Conservation (phyloP, 768 basidiomycete species). For the Termitomyces sp. region DNA sequence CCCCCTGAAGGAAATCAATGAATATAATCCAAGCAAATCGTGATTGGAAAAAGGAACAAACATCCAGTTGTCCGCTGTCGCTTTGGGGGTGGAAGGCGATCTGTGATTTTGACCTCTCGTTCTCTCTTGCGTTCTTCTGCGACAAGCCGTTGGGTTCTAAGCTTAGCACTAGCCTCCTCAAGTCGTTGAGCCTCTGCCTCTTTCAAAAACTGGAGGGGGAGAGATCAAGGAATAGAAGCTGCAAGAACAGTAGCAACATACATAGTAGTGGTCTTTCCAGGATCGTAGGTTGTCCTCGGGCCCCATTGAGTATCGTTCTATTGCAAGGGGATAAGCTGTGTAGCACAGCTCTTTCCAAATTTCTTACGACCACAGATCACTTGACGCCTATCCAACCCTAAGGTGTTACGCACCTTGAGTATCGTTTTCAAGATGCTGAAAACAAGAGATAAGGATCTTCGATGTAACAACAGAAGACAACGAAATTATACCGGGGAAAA, state of each 20-base stretch:
- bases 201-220: slow-evolving; percentile 39
- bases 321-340: slow-evolving; percentile 50
- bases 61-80: slow-evolving; percentile 48
- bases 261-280: slow-evolving; percentile 70
- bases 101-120: slow-evolving; percentile 71
- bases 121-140: slow-evolving; percentile 74
- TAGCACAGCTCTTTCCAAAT: slow-evolving; percentile 66
- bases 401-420: slow-evolving; percentile 44
- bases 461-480: background rate
- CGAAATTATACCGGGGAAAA: slow-evolving; percentile 55
- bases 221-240: slow-evolving; percentile 10
- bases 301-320: slow-evolving; percentile 39
- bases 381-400: background rate
- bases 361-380: slow-evolving; percentile 30
- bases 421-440: slow-evolving; percentile 47
- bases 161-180: slow-evolving; percentile 54
- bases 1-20: slow-evolving; percentile 26
- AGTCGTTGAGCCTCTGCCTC: slow-evolving; percentile 59
- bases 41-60: slow-evolving; percentile 27
- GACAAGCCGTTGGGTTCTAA: slow-evolving; percentile 64
- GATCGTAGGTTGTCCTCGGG: slow-evolving; percentile 45
- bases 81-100: slow-evolving; percentile 62
- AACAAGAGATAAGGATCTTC: slow-evolving; percentile 3
- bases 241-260: slow-evolving; percentile 27
- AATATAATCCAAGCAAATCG: slow-evolving; percentile 6